Base-by-base conservation (phyloP, 805 yeast genomes). In the Candida dendrica region DNA sequence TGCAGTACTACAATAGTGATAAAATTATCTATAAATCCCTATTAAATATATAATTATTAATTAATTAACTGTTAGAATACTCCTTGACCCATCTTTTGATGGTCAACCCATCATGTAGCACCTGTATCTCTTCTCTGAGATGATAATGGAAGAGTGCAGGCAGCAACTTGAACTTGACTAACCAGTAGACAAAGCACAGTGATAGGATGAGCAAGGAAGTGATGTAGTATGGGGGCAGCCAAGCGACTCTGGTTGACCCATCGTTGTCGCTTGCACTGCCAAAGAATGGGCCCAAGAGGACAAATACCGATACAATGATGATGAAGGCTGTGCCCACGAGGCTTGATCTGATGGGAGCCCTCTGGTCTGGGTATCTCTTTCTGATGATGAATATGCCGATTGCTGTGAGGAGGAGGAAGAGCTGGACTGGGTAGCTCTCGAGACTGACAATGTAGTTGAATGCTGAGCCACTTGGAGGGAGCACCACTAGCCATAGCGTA, bases 301-400 rank as follows among this genome's bases (percentile, higher is more conserved):
- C 60, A 42, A 78, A 74, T 0, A 61, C 16, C 3, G 79, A 68
- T 14, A 79, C 65, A 1, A 69, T 1, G 0, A 77, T 53, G 38
- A 78, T 67, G 32, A 74, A 61, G 0, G 55, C 36, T 0, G 79
- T 73, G 1, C 84, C 84, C 0, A 70, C 9, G 2, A 64, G 45
- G 2, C 74, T 65, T 0, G 85, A 74, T 41, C 72, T 66, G 11
- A 80, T 75, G 3, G 77, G 71, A 0, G 85, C 75, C 20, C 47
- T 59, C 17, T 69, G 56, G 2, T 66, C 69, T 0, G 79, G 78
- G 39, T 72, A 66, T 40, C 77, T 63, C 27, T 47, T 61, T 45
- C 86, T 65, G 16, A 79, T 56, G 10, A 81, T 63, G 36, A 80
- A 71, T 0, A 82, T 53, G 0, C 89, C 90, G 8, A 75, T 45